These are phyloP conservation scores for Coemansia pectinata DNA, from an alignment of 192 early-diverging fungal genomes.

Conservation along the genomic window DNA sequence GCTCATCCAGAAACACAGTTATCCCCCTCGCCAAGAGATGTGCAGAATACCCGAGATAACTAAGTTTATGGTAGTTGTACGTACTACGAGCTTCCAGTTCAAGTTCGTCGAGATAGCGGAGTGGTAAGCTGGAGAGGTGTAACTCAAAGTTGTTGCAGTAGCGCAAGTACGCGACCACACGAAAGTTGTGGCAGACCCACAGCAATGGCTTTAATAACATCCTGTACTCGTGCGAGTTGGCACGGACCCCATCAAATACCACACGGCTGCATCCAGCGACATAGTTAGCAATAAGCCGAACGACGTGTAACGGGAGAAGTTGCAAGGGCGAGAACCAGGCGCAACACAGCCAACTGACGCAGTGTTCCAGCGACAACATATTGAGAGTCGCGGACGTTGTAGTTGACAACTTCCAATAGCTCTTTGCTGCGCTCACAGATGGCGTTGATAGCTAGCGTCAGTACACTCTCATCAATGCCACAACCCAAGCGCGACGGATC, in stretches of 20 bases:
- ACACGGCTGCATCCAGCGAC: not conserved
- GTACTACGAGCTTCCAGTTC: no score
- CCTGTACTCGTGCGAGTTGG: not conserved
- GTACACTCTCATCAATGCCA: slow-evolving; percentile 71
- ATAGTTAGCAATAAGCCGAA: not conserved
- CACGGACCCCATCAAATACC: not conserved
- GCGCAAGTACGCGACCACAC: not conserved
- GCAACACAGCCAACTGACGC: slow-evolving; percentile 74
- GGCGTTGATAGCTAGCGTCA: slow-evolving; percentile 62
- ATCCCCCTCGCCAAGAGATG: not conserved
- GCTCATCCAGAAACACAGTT: not conserved
- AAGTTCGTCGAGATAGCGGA: no score
- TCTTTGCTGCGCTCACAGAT: slow-evolving; percentile 72
- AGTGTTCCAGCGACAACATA: slow-evolving; percentile 91
- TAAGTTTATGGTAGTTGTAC: no score
- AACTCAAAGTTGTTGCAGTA: no score
- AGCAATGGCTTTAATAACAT: not conserved
- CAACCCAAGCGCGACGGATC: slow-evolving; percentile 81
- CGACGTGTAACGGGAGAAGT: not conserved
- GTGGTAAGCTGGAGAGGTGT: no score
- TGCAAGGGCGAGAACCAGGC: slow-evolving; percentile 64
- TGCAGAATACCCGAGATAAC: not conserved
- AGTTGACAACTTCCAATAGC: slow-evolving; percentile 93
- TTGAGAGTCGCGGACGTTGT: slow-evolving; percentile 92
- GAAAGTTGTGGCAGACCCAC: not conserved